phyloP scores from a whole-genome alignment of 2,329 filamentous ascomycete species.

The Cytospora piceae region DNA sequence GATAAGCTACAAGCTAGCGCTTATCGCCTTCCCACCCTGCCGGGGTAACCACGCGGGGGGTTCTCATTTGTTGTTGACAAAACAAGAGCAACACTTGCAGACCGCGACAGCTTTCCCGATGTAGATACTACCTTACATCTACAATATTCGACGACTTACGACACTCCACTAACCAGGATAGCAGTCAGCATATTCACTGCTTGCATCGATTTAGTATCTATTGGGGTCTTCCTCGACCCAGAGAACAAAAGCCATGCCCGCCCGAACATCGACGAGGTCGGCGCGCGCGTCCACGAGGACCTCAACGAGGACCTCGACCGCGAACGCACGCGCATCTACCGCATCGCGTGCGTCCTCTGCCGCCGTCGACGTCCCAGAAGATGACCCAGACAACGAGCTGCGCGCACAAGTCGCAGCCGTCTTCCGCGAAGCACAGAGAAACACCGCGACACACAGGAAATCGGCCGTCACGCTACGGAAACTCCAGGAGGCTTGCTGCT shows the following conservation, averaged over 20 bases:
- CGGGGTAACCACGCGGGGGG: conserved; percentile 29
- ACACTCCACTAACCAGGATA: conserved; percentile 3
- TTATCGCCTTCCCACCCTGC: conserved; percentile 19
- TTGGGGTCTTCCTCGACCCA: conserved; percentile 31
- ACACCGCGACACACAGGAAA: conserved; percentile 88
- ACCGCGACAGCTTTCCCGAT: background rate
- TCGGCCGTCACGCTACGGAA: conserved; percentile 86
- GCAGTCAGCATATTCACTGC: conserved; percentile 15
- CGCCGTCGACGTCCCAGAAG: conserved; percentile 64
- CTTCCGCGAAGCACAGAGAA: conserved; percentile 83
- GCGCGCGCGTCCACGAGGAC: conserved; percentile 49
- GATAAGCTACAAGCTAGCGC: conserved; percentile 21
- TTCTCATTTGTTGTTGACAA: conserved; percentile 24
- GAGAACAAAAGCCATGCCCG: conserved; percentile 48
- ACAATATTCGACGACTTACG: conserved; percentile 5
- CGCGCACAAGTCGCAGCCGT: conserved; percentile 74
- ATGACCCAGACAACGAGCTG: conserved; percentile 70
- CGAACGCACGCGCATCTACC: conserved; percentile 48
- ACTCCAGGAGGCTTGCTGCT: conserved; percentile 83
- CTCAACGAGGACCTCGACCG: conserved; percentile 46
- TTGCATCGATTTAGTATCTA: conserved; percentile 31
- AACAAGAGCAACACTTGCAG: conserved; percentile 23
- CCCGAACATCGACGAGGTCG: conserved; percentile 52
- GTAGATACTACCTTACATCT: background rate
- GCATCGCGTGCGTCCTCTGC: conserved; percentile 52